Evolutionary conservation across 2,329 filamentous ascomycete genomes (phyloP), one percentile per base, ranked within the genome.

Genomic region (Curvularia eragrostidis): DNA sequence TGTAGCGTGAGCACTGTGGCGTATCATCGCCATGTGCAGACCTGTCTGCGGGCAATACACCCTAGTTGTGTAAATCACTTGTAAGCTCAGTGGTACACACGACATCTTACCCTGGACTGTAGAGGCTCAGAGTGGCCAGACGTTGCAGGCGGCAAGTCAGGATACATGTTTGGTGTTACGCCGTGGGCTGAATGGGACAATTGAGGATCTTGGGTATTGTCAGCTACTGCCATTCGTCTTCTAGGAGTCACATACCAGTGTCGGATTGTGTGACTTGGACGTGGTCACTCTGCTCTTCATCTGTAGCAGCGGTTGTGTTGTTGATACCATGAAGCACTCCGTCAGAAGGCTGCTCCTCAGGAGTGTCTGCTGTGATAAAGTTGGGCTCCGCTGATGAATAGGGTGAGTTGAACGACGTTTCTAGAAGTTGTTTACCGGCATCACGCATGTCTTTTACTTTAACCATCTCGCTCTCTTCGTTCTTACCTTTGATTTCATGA

Each of bases 111-210:
- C 24, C 18, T 56, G 2, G 23, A 26, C 2, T 28, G 38, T 5
- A 19, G n/a, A 13, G 32, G 5, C 4, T 46, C 34, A 18, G 18
- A 13, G 0, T 46, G 51, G 24, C 48, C 58, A 5, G n/a, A 28
- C 26, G 26, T 1, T 5, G 23, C 28, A 18, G 43, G 21, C 2
- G 50, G 9, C 19, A 52, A 52, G 1, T 38, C 42, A 2, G 52
- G 30, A 2, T 59, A 62, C 56, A 64, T 44, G 18, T 67, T 62
- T 0, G 61, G 64, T 5, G 60, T 58, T 13, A 63, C n/a, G 19
- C 52, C 64, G 10, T 23, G 34, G 26, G 10, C 49, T 12, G n/a
- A 15, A 8, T 41, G 13, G 6, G 42, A 15, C 7, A 24, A 1
- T 18, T 39, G 23, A 9, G 34, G 3, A 19, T 28, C 24, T 49